A percentile compares a stretch with the other conserved stretches of the same genome.
Conservation (phyloP, 306 rosid genomes). For the Carpinus viminea region DNA sequence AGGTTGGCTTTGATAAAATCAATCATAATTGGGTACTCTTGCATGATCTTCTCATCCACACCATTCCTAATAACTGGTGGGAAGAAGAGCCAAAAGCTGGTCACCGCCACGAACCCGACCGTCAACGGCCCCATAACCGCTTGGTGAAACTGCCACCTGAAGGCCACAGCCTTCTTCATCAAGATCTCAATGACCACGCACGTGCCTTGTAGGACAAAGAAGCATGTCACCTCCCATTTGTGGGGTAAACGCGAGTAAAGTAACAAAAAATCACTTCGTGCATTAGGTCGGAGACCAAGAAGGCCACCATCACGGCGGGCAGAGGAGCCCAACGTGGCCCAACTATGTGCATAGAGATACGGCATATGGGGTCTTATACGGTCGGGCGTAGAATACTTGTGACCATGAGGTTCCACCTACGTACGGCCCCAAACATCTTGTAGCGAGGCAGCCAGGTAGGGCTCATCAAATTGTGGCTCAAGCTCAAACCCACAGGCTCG, state of each 20-base stretch:
- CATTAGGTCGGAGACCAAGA: slow-evolving; percentile 57
- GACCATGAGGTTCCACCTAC: slow-evolving; percentile 81
- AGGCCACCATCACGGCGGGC: slow-evolving; percentile 34
- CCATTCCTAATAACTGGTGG: slow-evolving; percentile 62
- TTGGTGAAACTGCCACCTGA: slow-evolving; percentile 41
- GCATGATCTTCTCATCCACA: slow-evolving; percentile 34
- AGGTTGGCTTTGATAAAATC: slow-evolving; percentile 27
- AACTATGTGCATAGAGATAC: not conserved
- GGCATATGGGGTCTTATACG: slow-evolving; percentile 39
- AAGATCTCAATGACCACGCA: slow-evolving; percentile 51
- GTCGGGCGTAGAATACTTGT: slow-evolving; percentile 49
- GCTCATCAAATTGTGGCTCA: slow-evolving; percentile 63
- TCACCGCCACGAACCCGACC: slow-evolving; percentile 45
- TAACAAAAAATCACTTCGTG: slow-evolving; percentile 69
- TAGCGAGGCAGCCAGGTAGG: slow-evolving; percentile 60
- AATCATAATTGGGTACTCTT: slow-evolving; percentile 37
- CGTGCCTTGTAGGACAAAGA: slow-evolving; percentile 59
- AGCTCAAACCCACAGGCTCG: slow-evolving; percentile 46
- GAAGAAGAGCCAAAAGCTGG: slow-evolving; percentile 58
- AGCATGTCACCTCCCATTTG: slow-evolving; percentile 87
- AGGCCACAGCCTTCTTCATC: slow-evolving; percentile 36
- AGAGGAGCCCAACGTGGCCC: slow-evolving; percentile 27
- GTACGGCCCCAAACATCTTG: slow-evolving; percentile 84
- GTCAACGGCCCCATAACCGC: slow-evolving; percentile 39
- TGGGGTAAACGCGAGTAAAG: slow-evolving; percentile 56